Conservation (phyloP, 2,329 filamentous ascomycete genomes). For the Neopestalotiopsis sp. region DNA sequence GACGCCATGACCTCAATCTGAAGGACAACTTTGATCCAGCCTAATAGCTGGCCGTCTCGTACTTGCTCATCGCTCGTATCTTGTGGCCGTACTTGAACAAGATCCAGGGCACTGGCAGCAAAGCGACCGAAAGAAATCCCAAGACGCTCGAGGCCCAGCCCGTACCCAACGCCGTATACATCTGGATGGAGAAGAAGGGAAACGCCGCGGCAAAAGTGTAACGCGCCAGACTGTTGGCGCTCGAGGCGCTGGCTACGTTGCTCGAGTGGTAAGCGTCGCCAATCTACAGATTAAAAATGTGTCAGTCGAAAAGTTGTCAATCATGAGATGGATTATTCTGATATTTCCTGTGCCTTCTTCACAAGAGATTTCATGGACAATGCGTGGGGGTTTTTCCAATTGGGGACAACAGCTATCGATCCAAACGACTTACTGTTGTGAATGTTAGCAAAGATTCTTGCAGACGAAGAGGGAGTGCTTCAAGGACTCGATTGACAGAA, state of each 20-base stretch:
- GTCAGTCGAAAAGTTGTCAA: background rate
- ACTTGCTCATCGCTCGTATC: conserved; percentile 45
- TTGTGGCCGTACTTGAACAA: conserved; percentile 53
- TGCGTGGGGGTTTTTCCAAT: no score
- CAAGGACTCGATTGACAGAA: background rate
- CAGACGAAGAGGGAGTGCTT: no score
- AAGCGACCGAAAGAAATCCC: conserved; percentile 49
- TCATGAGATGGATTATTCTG: background rate
- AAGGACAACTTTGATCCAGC: background rate
- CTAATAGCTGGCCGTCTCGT: conserved; percentile 39
- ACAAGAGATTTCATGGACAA: no score
- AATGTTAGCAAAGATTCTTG: background rate
- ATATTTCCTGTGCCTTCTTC: no score
- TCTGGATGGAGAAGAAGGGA: conserved; percentile 65
- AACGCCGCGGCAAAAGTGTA: conserved; percentile 62
- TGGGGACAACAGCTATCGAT: background rate
- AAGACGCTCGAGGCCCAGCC: conserved; percentile 53
- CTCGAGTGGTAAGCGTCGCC: conserved; percentile 49
- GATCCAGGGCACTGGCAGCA: conserved; percentile 58
- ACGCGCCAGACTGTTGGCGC: conserved; percentile 62
- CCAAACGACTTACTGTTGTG: background rate
- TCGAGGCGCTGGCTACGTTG: conserved; percentile 62
- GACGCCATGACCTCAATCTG: no score
- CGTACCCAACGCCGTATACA: conserved; percentile 50
- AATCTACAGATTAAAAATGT: background rate